Evolutionary conservation across 306 rosid genomes (phyloP).

Genomic region (Sphenostylis stenocarpa): DNA sequence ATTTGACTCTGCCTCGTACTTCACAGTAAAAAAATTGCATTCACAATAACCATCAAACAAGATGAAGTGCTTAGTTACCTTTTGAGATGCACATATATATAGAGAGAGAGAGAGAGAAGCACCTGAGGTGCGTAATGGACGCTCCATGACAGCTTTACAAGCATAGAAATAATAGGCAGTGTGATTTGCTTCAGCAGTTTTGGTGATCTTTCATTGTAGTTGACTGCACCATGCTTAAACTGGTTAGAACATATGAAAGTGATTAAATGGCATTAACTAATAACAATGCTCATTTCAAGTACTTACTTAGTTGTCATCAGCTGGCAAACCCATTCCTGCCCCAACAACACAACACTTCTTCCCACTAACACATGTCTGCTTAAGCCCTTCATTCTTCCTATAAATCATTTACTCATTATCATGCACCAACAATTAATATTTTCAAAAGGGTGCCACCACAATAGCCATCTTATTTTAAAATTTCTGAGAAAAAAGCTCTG

Average conservation of each 20-base stretch:
- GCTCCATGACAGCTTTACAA: background rate
- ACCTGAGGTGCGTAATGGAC: background rate
- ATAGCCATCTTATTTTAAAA: background rate
- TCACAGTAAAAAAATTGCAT: background rate
- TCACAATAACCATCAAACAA: background rate
- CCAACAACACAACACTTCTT: background rate
- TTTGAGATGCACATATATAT: background rate
- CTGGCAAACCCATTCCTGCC: background rate
- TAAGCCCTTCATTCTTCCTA: background rate
- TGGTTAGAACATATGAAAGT: background rate
- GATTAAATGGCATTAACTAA: background rate
- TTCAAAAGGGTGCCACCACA: background rate
- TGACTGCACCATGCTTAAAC: conserved; percentile 5
- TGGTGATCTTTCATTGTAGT: background rate
- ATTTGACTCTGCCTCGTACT: background rate
- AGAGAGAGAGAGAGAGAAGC: background rate
- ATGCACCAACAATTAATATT: background rate
- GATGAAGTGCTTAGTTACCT: background rate
- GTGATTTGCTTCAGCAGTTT: conserved; percentile 13
- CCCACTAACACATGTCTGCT: background rate
- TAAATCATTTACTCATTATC: background rate
- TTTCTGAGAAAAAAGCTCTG: too few species aligned
- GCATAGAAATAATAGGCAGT: background rate
- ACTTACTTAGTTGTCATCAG: conserved; percentile 1
- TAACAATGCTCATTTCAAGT: background rate